Evolutionary conservation across 2,329 filamentous ascomycete species (phyloP).

Genomic region (Chrysoporthe deuterocubensis): DNA sequence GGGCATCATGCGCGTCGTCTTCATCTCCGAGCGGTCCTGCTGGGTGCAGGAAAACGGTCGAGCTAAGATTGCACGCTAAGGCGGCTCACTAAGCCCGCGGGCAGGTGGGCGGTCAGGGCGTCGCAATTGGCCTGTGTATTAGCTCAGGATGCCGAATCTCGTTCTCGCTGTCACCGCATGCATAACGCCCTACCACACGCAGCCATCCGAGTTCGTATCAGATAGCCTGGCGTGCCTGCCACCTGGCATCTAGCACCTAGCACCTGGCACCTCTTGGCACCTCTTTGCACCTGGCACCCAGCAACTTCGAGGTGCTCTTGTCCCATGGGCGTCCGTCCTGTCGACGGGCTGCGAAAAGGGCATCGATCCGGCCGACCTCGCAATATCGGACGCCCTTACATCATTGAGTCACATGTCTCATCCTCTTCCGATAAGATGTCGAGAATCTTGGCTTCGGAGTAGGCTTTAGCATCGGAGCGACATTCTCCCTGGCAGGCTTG

Average conservation of each 20-base stretch:
- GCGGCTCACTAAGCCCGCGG: not conserved
- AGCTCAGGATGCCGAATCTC: not conserved
- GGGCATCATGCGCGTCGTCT: too few relatives aligned
- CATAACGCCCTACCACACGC: not conserved
- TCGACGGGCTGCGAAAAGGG: not conserved
- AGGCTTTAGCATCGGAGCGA: not conserved
- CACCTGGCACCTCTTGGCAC: too few relatives aligned
- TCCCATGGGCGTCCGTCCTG: not conserved
- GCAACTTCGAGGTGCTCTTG: too few relatives aligned
- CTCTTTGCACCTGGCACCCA: too few relatives aligned
- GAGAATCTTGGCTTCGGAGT: not conserved
- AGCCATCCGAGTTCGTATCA: not conserved
- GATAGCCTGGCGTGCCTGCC: not conserved
- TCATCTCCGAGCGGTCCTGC: too few relatives aligned
- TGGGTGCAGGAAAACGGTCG: too few relatives aligned
- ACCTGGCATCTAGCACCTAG: too few relatives aligned
- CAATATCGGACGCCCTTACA: not conserved
- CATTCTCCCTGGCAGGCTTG: not conserved
- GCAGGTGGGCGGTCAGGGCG: not conserved
- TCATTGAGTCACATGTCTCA: slow-evolving; percentile 3
- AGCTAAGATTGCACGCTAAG: not conserved
- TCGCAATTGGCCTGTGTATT: not conserved
- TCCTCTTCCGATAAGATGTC: not conserved
- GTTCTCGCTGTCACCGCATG: not conserved
- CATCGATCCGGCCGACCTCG: not conserved